Evolutionary conservation across 345 rosid species (phyloP), one percentile per base, ranked within the genome.

Genomic region (Tarenaya hassleriana): DNA sequence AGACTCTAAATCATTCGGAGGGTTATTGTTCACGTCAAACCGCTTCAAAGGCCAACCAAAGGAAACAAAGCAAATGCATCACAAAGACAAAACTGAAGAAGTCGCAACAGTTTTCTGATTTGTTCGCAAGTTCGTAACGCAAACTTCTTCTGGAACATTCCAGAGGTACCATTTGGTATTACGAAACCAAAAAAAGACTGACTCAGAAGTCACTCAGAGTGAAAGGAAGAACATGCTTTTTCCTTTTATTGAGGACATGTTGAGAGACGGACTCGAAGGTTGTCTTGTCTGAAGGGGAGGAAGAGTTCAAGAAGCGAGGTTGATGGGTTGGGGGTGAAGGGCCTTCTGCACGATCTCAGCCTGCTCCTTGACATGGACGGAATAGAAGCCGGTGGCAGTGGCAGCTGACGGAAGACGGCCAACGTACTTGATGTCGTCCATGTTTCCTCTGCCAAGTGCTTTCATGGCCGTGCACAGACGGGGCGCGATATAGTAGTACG

Each of bases 341-440:
- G 89, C 80, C 55, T 64, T 73, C 7, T 77, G 73, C 55, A 82
- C 70, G 2, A 84, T 74, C 58, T 75, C 86, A 0, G 77, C 52
- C 63, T 79, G 94, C 62, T 84, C 89, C 61, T 77, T 77, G 14
- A 63, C 69, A 27, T 79, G 89, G 18, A 67, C 56, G 41, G 49
- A 63, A 66, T 72, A 75, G 73, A 84, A 84, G 18, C 94, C 86
- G 0, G 89, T 84, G 40, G 94, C 94, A 19, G 82, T 72, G 4
- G 94, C 77, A 32, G 94, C 86, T 20, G 94, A 84, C 17, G 94
- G 94, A 50, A 71, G 72, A 5, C 89, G 94, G 3, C 94, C 89
- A 0, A 65, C 75, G 16, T 84, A 84, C 42, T 76, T 84, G 44
- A 84, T 66, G 63, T 84, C 84, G 2, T 81, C 84, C 15, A 72